Evolutionary conservation across 2,329 filamentous ascomycete species (phyloP), one percentile per base, ranked within the genome.

Genomic region (Ceratocystis harringtonii): DNA sequence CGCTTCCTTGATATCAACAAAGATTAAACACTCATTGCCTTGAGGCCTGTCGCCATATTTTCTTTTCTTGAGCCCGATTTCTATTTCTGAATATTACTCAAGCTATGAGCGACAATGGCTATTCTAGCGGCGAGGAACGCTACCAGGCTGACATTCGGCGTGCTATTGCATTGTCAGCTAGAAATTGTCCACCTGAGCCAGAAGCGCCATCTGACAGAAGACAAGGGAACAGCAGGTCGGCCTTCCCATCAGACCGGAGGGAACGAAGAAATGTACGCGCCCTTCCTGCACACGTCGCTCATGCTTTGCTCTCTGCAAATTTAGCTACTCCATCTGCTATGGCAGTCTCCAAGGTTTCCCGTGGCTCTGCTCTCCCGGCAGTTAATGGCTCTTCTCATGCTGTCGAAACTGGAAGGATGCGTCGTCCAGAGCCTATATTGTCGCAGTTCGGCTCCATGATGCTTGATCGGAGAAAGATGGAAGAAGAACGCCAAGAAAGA

Each of bases 391-490:
- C 28, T 30, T 25, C 15, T 19, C 36, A 15, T 41, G 36, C 28
- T 58, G 30, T 7, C 17, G 36, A 58, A n/a, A 30, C 61, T n/a
- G 65, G 41, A 32, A 41, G 15, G 10, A 41, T 41, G 25, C 36
- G 32, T 25, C 19, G 50, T 17, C n/a, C 45, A 67, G 30, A 12
- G 12, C 30, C 44, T 3, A 32, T 25, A 28, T n/a, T 65, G 22
- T 30, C 41, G 25, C 44, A 63, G 12, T 70, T 73, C 36, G 77
- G 79, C 0, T 70, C 84, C 0, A 71, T 81, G 3, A 80, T 81
- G 2, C 74, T 95, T 1, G 82, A 96, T 75, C 83, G 92, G 44
- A 90, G 86, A 74, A 82, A 84, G 63, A 94, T 96, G 90, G 92
- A 96, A 73, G 79, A 85, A 70, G 90, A 95, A 72, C 84, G 92